phyloP scores from a whole-genome alignment of 768 basidiomycete genomes.

The Ephemerocybe angulata region DNA sequence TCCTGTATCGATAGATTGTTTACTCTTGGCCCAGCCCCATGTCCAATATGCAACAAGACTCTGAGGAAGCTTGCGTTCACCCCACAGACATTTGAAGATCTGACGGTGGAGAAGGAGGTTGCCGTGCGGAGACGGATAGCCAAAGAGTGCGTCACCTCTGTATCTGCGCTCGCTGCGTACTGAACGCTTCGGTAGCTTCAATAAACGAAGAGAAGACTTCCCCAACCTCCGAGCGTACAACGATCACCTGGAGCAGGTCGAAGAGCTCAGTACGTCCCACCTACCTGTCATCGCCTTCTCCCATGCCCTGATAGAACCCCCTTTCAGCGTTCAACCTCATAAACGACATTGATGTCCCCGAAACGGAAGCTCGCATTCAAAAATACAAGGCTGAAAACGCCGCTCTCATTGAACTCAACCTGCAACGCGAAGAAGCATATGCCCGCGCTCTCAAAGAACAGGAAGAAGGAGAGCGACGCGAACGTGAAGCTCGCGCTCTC shows the following conservation, averaged over 20 bases:
- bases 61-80: constrained; percentile 92
- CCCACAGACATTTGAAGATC: constrained; percentile 91
- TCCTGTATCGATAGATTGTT: constrained; percentile 96
- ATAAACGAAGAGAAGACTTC: constrained; percentile 92
- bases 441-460: constrained; percentile 68
- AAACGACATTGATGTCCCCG: constrained; percentile 73
- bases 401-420: constrained; percentile 76
- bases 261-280: constrained; percentile 62
- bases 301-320: constrained; percentile 5
- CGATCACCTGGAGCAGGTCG: constrained; percentile 94
- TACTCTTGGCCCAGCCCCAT: constrained; percentile 92
- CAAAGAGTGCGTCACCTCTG: constrained; percentile 63
- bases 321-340: constrained; percentile 88
- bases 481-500: constrained; percentile 64
- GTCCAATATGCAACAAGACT: constrained; percentile 87
- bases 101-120: constrained; percentile 92
- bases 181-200: constrained; percentile 59
- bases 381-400: constrained; percentile 80
- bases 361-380: constrained; percentile 82
- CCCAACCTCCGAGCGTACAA: constrained; percentile 76
- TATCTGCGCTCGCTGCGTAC: neutral
- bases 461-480: constrained; percentile 73
- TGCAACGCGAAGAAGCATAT: constrained; percentile 77
- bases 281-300: constrained; percentile 5
- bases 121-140: constrained; percentile 82